A percentile compares a stretch with the other conserved stretches of the same genome.
phyloP scores from a whole-genome alignment of 1,139 yeast genomes.

The Diutina mesorugosa region DNA sequence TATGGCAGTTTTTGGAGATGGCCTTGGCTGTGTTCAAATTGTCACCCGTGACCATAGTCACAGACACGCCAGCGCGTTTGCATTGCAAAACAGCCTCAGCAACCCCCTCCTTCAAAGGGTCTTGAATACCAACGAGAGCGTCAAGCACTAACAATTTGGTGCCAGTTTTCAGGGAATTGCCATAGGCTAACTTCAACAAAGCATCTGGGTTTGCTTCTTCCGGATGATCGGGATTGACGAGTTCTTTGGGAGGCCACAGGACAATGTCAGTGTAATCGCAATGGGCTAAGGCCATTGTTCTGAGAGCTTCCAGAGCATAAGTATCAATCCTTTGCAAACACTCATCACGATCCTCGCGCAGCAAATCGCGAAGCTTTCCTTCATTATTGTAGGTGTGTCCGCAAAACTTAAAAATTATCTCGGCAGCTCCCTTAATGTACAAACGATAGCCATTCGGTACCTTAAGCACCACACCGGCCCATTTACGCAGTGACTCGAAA shows the following conservation, averaged over 20 bases:
- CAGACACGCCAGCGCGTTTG: constrained; percentile 82
- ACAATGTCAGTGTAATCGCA: constrained; percentile 39
- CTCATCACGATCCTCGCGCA: constrained; percentile 19
- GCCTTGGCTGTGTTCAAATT: constrained; percentile 83
- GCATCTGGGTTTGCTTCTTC: constrained; percentile 35
- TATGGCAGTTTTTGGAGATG: constrained; percentile 78
- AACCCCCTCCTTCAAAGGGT: constrained; percentile 89
- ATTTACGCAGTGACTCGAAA: constrained; percentile 85
- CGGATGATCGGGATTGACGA: constrained; percentile 14
- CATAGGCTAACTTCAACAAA: constrained; percentile 18
- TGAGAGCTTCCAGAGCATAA: constrained; percentile 65
- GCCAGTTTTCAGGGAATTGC: constrained; percentile 14
- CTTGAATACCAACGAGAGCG: constrained; percentile 82
- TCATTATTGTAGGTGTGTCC: constrained; percentile 20
- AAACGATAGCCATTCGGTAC: constrained; percentile 41
- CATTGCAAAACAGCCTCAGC: constrained; percentile 77
- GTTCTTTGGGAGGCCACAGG: constrained; percentile 56
- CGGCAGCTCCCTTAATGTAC: constrained; percentile 89
- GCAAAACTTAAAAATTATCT: constrained; percentile 60
- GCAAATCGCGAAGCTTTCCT: constrained; percentile 16
- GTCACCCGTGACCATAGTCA: constrained; percentile 97
- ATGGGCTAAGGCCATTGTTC: constrained; percentile 81
- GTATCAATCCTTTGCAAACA: constrained; percentile 36
- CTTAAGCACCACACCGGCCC: constrained; percentile 72
- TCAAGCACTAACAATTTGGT: constrained; percentile 32